Evolutionary conservation across 208 protist genomes (phyloP), one percentile per base, ranked within the genome.

Genomic region (Leishmania martiniquensis): DNA sequence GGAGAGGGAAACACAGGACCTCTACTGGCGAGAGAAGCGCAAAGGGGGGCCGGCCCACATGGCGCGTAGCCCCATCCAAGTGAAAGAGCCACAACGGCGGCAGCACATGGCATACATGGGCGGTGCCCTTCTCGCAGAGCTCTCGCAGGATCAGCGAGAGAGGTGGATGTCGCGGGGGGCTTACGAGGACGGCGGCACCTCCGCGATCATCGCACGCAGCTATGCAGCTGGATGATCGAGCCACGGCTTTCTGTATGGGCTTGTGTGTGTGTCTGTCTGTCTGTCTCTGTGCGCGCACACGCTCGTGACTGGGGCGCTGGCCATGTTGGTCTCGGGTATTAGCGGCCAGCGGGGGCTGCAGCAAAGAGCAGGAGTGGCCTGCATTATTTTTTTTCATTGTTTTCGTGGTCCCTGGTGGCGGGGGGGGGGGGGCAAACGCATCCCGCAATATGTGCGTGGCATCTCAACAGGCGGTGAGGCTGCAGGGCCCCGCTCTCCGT

Each of bases 91-190:
- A 15, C 99, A 98, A 25, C 91, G 98, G 72, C 90, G 99, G 55
- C 99, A 99, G 89, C 90, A 99, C 88, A 99, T 99, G 98, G 98
- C 99, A 3, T 99, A 99, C 86, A 81, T 99, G 17, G 99, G 99
- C 63, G 99, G 96, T 71, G 93, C 98, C 20, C 92, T 99, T 15
- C 85, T 99, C 7, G 99, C 98, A 15, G 96, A 98, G 52, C 90
- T 99, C 45, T 98, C 98, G 75, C 97, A 97, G 78, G 91, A 93
- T 54, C 85, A 95, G 51, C 79, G 71, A 32, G 85, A 89, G 52
- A 79, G 82, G 83, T 93, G 88, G 90, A 15, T 93, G n/a, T 84
- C 80, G 5, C 85, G 84, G n/a, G 47, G 70, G 9, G 80, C 45
- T 13, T 77, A 75, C 34, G 72, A 78, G 20, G 72, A 82, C 13